phyloP scores from a whole-genome alignment of 2,329 filamentous ascomycete species.

The Aureobasidium namibiae region DNA sequence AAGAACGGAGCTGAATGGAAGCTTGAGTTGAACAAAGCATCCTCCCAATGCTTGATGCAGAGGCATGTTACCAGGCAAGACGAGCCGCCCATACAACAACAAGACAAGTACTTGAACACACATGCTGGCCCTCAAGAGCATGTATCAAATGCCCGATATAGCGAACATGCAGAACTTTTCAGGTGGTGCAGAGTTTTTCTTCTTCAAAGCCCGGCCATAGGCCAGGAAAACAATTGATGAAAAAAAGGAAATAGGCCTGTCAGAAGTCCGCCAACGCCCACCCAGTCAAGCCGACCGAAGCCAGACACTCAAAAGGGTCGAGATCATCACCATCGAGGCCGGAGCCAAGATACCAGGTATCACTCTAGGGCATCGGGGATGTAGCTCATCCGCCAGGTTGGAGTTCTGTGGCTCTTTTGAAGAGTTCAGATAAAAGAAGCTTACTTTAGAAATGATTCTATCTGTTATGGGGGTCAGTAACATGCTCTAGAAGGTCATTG shows the following conservation, averaged over 20 bases:
- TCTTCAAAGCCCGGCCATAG: slow-evolving; percentile 8
- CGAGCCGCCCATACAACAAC: no score
- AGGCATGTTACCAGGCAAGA: no score
- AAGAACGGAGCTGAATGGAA: no score
- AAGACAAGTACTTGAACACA: no score
- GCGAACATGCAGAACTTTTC: neutral
- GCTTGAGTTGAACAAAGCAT: no score
- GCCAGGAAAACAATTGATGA: slow-evolving; percentile 8
- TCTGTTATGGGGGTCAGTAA: neutral
- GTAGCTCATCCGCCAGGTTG: slow-evolving; percentile 86
- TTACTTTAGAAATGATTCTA: slow-evolving; percentile 97
- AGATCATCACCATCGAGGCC: slow-evolving; percentile 17
- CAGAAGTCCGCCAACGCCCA: slow-evolving; percentile 17
- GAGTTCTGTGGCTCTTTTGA: slow-evolving; percentile 85
- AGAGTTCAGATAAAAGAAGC: slow-evolving; percentile 87
- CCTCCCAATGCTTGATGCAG: no score
- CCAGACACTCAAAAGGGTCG: slow-evolving; percentile 15
- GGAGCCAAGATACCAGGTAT: slow-evolving; percentile 37
- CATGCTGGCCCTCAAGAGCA: no score
- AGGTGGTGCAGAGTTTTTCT: neutral
- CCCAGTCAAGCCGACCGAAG: slow-evolving; percentile 17
- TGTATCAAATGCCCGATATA: no score
- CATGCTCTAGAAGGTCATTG: neutral
- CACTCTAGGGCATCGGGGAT: slow-evolving; percentile 88
- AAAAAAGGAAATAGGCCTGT: slow-evolving; percentile 14